Evolutionary conservation across 78 protist genomes (phyloP), one percentile per base, ranked within the genome.

Genomic region (Dictyostelium citrinum): DNA sequence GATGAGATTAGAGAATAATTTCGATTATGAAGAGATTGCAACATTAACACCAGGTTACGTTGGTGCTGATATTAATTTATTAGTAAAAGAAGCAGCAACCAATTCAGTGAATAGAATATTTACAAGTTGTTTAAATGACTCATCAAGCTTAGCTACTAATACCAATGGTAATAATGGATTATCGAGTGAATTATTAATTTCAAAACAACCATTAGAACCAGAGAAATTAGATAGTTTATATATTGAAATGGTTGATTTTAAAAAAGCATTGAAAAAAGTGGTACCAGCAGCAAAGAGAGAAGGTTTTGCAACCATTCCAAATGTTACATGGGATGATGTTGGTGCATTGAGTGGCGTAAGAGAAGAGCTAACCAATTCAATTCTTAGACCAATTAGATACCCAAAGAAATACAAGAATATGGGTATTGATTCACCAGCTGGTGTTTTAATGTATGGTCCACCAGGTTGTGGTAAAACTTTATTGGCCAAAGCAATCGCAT

Each of bases 401-500:
- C 95, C 96, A 35, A 61, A 77, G 37, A 60, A 24, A n/a, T 96
- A 82, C 58, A 78, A 81, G 45, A 51, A 27, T 10, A 77, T 85
- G 77, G 96, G 97, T 46, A 83, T 91, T 31, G 68, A 78, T 31
- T 61, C 80, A 9, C 85, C 95, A 0, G 96, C 95, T 0, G 96
- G 97, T 70, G 93, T 96, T 27, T 41, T 96, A 8, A 90, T 96
- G 90, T 98, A 97, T 82, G 99, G 99, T 9, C 99, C 99, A 12
- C 99, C 99, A 3, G 99, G 99, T 29, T 99, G 99, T 83, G 99
- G 99, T 76, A 99, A 99, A 90, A 99, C 99, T 9, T 90, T 99
- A 17, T 72, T 99, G 11, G 99, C 99, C 29, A 99, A 99, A 88
- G 99, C 99, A 16, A 80, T 98, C 31, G 99, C 99, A 2, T 68